A percentile compares a stretch with the other conserved stretches of the same genome.
phyloP scores from a whole-genome alignment of 2,329 filamentous ascomycete species.

The Polychaeton citri region DNA sequence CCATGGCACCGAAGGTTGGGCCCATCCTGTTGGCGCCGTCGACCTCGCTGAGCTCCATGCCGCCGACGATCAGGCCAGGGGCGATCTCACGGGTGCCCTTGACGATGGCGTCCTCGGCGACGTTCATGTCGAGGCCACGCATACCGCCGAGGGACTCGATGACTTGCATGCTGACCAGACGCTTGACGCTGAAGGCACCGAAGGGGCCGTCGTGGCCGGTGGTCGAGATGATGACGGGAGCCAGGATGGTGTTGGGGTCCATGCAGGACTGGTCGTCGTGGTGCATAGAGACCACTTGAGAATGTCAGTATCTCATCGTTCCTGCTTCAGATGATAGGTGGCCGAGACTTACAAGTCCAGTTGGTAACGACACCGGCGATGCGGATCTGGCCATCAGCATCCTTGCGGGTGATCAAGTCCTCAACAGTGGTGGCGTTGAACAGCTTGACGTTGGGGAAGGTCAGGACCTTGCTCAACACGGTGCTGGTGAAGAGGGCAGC shows the following conservation, averaged over 20 bases:
- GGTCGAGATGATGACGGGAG: constrained; percentile 74
- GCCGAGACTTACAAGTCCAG: constrained; percentile 49
- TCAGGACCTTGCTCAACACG: constrained; percentile 66
- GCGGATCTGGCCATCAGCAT: constrained; percentile 41
- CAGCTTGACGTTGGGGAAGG: constrained; percentile 84
- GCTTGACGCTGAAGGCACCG: constrained; percentile 82
- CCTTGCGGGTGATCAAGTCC: constrained; percentile 73
- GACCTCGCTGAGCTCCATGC: constrained; percentile 85
- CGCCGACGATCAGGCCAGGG: constrained; percentile 80
- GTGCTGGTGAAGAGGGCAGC: constrained; percentile 86
- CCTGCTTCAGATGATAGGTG: neutral
- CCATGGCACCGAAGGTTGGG: constrained; percentile 83
- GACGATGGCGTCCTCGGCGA: constrained; percentile 84
- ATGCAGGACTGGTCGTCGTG: constrained; percentile 61
- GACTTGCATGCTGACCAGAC: constrained; percentile 75
- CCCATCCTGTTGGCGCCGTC: constrained; percentile 81
- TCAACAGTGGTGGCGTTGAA: constrained; percentile 93
- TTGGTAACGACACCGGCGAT: constrained; percentile 88
- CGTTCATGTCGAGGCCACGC: constrained; percentile 86
- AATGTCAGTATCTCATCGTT: too few species aligned
- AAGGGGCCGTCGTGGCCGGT: constrained; percentile 85
- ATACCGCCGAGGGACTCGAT: constrained; percentile 79
- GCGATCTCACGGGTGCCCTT: constrained; percentile 81
- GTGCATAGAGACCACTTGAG: constrained; percentile 1
- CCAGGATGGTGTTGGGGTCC: constrained; percentile 96